These are phyloP conservation scores for Aspergillus wentii DNA, from an alignment of 495 filamentous ascomycete species.

Conservation along the genomic window DNA sequence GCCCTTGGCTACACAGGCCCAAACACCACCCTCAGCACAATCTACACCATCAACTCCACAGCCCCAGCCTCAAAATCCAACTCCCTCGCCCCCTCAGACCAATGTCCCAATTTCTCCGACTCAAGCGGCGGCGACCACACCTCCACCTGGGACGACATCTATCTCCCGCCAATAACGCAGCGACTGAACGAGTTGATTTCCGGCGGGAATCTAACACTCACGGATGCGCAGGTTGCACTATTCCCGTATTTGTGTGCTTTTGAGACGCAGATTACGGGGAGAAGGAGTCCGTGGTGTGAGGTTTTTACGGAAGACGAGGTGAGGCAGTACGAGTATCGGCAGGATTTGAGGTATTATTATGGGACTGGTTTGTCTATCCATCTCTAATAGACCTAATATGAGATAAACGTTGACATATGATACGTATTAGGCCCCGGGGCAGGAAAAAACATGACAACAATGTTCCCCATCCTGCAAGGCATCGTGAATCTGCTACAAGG, in stretches of 20 bases:
- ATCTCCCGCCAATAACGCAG: slow-evolving; percentile 43
- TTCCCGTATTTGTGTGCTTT: slow-evolving; percentile 60
- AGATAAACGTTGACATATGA: not conserved
- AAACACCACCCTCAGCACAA: slow-evolving; percentile 41
- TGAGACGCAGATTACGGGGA: slow-evolving; percentile 54
- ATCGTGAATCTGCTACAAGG: slow-evolving; percentile 41
- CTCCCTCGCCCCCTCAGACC: slow-evolving; percentile 50
- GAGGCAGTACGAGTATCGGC: slow-evolving; percentile 51
- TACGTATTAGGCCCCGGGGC: slow-evolving; percentile 48
- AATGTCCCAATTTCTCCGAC: slow-evolving; percentile 47
- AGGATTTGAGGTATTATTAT: slow-evolving; percentile 58
- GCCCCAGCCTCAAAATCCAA: slow-evolving; percentile 43
- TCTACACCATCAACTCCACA: slow-evolving; percentile 47
- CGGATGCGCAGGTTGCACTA: slow-evolving; percentile 40
- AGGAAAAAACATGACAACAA: slow-evolving; percentile 34
- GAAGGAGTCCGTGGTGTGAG: slow-evolving; percentile 47
- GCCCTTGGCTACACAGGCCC: slow-evolving; percentile 48
- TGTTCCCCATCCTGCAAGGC: slow-evolving; percentile 46
- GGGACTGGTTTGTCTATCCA: slow-evolving; percentile 19
- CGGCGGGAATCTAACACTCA: slow-evolving; percentile 47
- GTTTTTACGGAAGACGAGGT: slow-evolving; percentile 50
- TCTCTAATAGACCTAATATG: not conserved
- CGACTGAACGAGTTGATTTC: slow-evolving; percentile 43
- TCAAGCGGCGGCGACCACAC: slow-evolving; percentile 35
- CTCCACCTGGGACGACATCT: slow-evolving; percentile 38